Evolutionary conservation across 2,329 filamentous ascomycete genomes (phyloP).

Genomic region (Aplosporella prunicola): DNA sequence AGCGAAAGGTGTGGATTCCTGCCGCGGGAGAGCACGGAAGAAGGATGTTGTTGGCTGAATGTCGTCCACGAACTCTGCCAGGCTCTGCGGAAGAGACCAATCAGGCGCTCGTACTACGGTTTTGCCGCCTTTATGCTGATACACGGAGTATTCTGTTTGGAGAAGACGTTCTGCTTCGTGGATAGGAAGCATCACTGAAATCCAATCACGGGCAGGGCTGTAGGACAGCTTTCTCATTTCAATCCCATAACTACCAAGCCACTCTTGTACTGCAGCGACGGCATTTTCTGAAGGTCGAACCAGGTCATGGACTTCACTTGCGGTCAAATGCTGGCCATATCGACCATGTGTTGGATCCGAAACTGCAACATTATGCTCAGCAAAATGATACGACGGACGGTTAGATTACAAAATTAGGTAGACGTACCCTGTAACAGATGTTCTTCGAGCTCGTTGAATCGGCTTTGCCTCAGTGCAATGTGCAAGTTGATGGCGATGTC

Average conservation of each 20-base stretch:
- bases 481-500: slow-evolving; percentile 41
- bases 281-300: slow-evolving; percentile 41
- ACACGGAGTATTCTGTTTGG: slow-evolving; percentile 31
- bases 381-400: not conserved
- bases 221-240: slow-evolving; percentile 24
- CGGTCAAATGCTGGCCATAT: slow-evolving; percentile 42
- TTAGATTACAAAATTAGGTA: not conserved
- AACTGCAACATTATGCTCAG: slow-evolving; percentile 22
- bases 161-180: slow-evolving; percentile 39
- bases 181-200: slow-evolving; percentile 42
- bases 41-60: slow-evolving; percentile 46
- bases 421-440: slow-evolving; percentile 37
- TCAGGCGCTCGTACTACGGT: slow-evolving; percentile 33
- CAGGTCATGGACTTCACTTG: slow-evolving; percentile 40
- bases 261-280: slow-evolving; percentile 38
- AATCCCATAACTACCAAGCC: slow-evolving; percentile 42
- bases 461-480: slow-evolving; percentile 45
- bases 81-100: slow-evolving; percentile 32
- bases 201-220: slow-evolving; percentile 44
- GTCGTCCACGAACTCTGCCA: slow-evolving; percentile 35
- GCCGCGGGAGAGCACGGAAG: slow-evolving; percentile 14
- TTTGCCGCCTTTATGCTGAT: slow-evolving; percentile 29
- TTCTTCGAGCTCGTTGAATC: slow-evolving; percentile 42
- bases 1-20: slow-evolving; percentile 1
- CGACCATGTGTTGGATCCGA: slow-evolving; percentile 41